Conservation (phyloP, 2,329 filamentous ascomycete genomes). For the Xylariales sp. region DNA sequence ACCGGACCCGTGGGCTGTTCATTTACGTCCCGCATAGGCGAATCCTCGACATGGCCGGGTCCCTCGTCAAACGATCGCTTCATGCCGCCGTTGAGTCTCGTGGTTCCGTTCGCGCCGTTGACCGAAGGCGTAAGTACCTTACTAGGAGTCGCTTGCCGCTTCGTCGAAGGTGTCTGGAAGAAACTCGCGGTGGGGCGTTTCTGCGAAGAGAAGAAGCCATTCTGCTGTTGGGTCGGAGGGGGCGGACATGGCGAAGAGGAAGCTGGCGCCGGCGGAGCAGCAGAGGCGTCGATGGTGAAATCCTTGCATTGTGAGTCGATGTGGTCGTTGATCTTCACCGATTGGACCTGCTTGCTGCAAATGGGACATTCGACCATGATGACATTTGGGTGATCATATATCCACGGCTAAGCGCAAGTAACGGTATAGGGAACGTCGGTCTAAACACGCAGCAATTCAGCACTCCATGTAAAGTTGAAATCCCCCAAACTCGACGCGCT, state of each 20-base stretch:
- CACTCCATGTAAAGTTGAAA: too few species aligned
- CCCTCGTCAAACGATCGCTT: conserved; percentile 54
- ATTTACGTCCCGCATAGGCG: conserved; percentile 19
- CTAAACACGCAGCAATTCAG: too few species aligned
- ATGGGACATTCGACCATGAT: conserved; percentile 71
- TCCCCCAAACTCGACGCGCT: too few species aligned
- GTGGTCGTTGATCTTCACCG: conserved; percentile 79
- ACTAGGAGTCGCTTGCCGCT: conserved; percentile 40
- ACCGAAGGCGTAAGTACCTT: conserved; percentile 28
- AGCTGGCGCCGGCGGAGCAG: conserved; percentile 18
- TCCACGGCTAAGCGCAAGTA: too few species aligned
- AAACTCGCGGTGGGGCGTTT: conserved; percentile 55
- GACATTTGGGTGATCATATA: conserved; percentile 4
- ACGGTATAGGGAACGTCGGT: too few species aligned
- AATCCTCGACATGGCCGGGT: conserved; percentile 33
- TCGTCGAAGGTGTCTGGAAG: conserved; percentile 58
- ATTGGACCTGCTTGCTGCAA: conserved; percentile 68
- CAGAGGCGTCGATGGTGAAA: conserved; percentile 53
- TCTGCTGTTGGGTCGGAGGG: conserved; percentile 29
- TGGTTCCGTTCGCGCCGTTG: conserved; percentile 25
- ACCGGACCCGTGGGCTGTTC: conserved; percentile 17
- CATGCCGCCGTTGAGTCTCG: conserved; percentile 32
- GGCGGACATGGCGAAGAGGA: conserved; percentile 28
- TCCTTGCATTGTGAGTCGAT: conserved; percentile 77
- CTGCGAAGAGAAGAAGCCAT: conserved; percentile 33